Percentiles rank a stretch among this genome's conserved stretches.
Conservation (phyloP, 2,329 filamentous ascomycete species). For the Aspergillus fructus region DNA sequence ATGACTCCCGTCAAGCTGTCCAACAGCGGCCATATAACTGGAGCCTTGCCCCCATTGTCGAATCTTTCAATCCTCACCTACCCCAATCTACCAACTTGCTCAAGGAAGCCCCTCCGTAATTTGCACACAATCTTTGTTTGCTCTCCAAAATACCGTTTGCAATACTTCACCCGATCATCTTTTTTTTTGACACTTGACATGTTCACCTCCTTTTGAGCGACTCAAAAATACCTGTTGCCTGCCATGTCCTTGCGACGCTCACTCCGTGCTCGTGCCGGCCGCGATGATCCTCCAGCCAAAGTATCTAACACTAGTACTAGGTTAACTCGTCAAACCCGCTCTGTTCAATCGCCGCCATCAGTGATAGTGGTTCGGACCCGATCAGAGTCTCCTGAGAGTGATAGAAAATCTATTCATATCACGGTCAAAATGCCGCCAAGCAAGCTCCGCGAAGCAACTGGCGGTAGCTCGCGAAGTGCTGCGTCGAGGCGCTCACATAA, state of each 20-base stretch:
- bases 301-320: slow-evolving; percentile 39
- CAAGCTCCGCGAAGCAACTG: slow-evolving; percentile 50
- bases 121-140: slow-evolving; percentile 13
- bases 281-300: slow-evolving; percentile 27
- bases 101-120: neutral
- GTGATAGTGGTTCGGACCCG: slow-evolving; percentile 40
- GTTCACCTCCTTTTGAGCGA: slow-evolving; percentile 4
- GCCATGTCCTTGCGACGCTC: slow-evolving; percentile 41
- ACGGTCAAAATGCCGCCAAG: slow-evolving; percentile 52
- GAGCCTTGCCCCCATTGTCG: slow-evolving; percentile 3
- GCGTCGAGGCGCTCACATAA: slow-evolving; percentile 38
- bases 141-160: slow-evolving; percentile 1
- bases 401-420: slow-evolving; percentile 44
- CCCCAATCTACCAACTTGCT: slow-evolving; percentile 1
- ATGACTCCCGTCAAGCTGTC: neutral
- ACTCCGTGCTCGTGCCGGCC: slow-evolving; percentile 35
- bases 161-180: neutral
- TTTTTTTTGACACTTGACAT: neutral
- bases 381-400: slow-evolving; percentile 35
- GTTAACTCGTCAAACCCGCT: slow-evolving; percentile 36
- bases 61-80: neutral
- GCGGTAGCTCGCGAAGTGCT: slow-evolving; percentile 26
- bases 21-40: slow-evolving; percentile 7
- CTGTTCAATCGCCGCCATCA: slow-evolving; percentile 28
- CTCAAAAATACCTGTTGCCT: neutral